A percentile compares a stretch with the other conserved stretches of the same genome.
Conservation (phyloP, 2,329 filamentous ascomycete species). For the Aureobasidium sp. region DNA sequence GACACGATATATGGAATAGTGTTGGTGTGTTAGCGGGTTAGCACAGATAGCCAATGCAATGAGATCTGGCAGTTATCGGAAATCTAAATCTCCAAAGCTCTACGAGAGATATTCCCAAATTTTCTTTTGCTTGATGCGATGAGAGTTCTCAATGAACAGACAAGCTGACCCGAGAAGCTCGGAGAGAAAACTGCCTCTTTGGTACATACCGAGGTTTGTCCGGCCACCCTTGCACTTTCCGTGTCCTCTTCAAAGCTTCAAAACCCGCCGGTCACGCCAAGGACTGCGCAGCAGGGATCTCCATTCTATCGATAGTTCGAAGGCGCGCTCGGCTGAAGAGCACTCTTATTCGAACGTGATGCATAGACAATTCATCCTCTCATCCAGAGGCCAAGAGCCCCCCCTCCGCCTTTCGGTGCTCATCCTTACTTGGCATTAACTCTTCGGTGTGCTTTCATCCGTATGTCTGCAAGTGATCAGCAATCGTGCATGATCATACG, state of each 20-base stretch:
- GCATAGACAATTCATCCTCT: not conserved
- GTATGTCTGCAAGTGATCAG: not conserved
- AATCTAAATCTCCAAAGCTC: too few relatives aligned
- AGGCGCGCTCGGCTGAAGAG: not conserved
- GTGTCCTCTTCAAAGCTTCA: not conserved
- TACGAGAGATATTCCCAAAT: too few relatives aligned
- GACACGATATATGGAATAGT: not conserved
- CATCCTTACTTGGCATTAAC: not conserved
- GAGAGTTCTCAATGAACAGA: too few relatives aligned
- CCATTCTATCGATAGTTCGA: not conserved
- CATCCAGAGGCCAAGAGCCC: not conserved
- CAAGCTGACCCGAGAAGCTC: not conserved
- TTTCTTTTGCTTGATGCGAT: too few relatives aligned
- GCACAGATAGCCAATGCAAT: not conserved
- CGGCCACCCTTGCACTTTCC: too few relatives aligned
- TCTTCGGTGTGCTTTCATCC: slow-evolving; percentile 4
- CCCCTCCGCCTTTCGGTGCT: not conserved
- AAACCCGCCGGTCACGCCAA: not conserved
- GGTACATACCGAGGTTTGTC: too few relatives aligned
- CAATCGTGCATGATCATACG: not conserved
- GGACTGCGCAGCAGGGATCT: not conserved
- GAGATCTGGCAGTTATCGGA: not conserved
- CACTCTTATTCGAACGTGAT: not conserved
- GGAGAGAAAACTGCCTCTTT: not conserved
- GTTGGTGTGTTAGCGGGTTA: too few relatives aligned